Evolutionary conservation across 2,329 filamentous ascomycete species (phyloP), one percentile per base, ranked within the genome.

Genomic region (Paraphaeosphaeria minitans): DNA sequence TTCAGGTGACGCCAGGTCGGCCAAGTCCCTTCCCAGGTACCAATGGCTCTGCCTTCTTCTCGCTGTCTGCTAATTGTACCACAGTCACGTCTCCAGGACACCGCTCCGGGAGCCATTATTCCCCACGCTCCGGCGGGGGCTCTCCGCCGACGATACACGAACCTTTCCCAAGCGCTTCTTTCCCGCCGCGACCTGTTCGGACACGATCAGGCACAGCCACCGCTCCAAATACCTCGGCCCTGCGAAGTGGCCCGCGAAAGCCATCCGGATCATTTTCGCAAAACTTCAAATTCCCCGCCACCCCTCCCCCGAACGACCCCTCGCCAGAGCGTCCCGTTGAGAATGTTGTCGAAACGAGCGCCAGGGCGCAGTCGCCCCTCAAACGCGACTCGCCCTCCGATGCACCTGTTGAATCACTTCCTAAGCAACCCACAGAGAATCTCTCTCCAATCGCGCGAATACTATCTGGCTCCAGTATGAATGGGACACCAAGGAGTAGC

Each of bases 401-500:
- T 42, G 59, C 56, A 3, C 61, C 61, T 33, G 62, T 62, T 9
- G 66, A 70, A 41, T 56, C 66, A 35, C 64, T 69, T 37, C 66
- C 65, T 3, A 89, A 86, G 70, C 53, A 68, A 21, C 67, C 66
- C 41, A 48, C 83, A 39, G 90, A 87, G 68, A 85, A 82, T 67
- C 79, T 83, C 14, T 81, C 84, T 24, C 86, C 88, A 0, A 83
- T 87, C 19, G 85, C 89, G 5, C 83, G 89, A 52, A 87, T 96
- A 53, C 82, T 96, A 54, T 92, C 93, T 3, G 89, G 90, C 33
- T 89, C 89, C 16, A 96, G 91, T 67, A 82, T 90, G 64, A 85
- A 86, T 60, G 55, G 89, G 4, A 98, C 94, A 29, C 93, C 92
- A 24, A 84, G 95, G 67, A 97, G 92, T 64, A 99, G 95, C 73